Base-by-base conservation (phyloP, 106 monocot species). In the Hemerocallis citrina region DNA sequence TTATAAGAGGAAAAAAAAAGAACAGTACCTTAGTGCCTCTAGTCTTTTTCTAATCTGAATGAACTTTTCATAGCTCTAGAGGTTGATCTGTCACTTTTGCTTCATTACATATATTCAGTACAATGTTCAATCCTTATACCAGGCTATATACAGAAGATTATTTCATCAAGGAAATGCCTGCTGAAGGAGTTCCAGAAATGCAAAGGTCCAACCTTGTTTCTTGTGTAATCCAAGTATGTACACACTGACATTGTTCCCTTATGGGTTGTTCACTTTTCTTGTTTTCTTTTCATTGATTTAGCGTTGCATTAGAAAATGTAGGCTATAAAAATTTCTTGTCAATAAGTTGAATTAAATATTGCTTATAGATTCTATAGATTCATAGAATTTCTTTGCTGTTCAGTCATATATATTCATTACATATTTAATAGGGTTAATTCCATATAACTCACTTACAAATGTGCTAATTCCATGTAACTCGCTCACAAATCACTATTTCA, bases 121-220 rank as follows among this genome's bases (percentile, higher is more conserved):
- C 34, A 33, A 17, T 34, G 34, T 33, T 15, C 68, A 36, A 36
- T 61, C 37, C 40, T 22, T 62, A 20, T 62, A 27, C 30, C 68
- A 98, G 96, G 73, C 64, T 98, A 35, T 98, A 98, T 63, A 92
- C 96, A 24, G 96, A 98, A 76, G 96, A 91, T 20, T 98, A 85
- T 81, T 98, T 79, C 60, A 23, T 82, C 15, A 79, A 88, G 29
- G 87, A 91, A 56, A 88, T 98, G 91, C 75, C 84, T 58, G 60
- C 76, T 41, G 79, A 91, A 77, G 91, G 91, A 68, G 77, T 92
- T 64, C 98, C 92, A 44, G 92, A 99, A 74, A 92, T 99, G 75
- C 98, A 99, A 74, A 79, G 98, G 40, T 92, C 98, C 68, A 99
- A 92, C 54, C 88, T 92, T 75, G 91, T 86, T 74, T 81, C 91